Base-by-base conservation (phyloP, 192 early-diverging fungal genomes). In the Coemansia sp. region DNA sequence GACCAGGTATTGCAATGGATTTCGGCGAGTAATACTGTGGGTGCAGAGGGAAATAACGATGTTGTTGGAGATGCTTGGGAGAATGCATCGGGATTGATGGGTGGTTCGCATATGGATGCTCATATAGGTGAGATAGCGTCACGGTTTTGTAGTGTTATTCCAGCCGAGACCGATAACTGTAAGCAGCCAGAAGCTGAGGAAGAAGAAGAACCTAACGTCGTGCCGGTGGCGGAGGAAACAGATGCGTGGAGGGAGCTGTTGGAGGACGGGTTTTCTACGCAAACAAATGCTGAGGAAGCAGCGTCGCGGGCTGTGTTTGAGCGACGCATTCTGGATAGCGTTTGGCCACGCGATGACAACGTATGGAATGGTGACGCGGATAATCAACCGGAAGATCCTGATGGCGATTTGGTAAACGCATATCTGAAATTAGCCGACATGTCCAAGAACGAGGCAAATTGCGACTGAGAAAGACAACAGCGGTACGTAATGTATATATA, bases 81-180 rank as follows among this genome's bases (percentile, higher is more conserved):
- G 33, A 64, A 30, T 7, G 78, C 73, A 11, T 66, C 51, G 28
- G 73, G 73, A 0, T 45, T 80, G 33, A 63, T 80, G 69, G 77
- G 72, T 49, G 77, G 77, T 18, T 60, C 18, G 40, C 36, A 71
- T 31, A 31, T 51, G 51, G 31, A 45, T 2, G 25, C 34, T 1
- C 77, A 80, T 63, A 75, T 69, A n/a, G 69, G 60, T 0, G 78
- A 80, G 42, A 72, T 80, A 14, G 64, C 73, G 17, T 59, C 50
- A 3, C 48, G 78, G 25, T 62, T 80, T 10, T 75, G 78, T 28
- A 48, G 40, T 0, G 60, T 66, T 2, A 60, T 75, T 42, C 64
- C 64, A 29, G 60, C 30, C 11, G 60, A 56, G 31, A 48, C 30
- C 11, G 42, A 45, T 2, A 45, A 38, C n/a, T n/a, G n/a, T 42